phyloP scores from a whole-genome alignment of 1,139 yeast genomes.

The Kodamaea ohmeri region DNA sequence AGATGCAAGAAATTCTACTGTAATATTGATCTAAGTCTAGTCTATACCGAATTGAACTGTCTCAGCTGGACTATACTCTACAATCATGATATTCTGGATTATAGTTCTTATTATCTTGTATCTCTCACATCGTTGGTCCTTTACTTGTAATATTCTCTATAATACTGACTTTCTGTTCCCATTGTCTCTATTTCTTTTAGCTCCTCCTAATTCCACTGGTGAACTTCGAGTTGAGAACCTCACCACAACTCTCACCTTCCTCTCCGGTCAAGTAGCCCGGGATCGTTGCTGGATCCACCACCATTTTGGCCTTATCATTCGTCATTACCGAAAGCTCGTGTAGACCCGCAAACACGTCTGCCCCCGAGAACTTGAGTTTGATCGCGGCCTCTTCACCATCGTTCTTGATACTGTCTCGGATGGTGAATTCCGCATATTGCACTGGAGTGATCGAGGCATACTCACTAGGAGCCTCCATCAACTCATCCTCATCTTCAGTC shows the following conservation, averaged over 20 bases:
- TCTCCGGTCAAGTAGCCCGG: constrained; percentile 87
- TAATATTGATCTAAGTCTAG: too few relatives aligned
- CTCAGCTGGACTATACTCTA: too few relatives aligned
- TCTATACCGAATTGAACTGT: too few relatives aligned
- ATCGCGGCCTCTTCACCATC: constrained; percentile 26
- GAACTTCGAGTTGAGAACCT: constrained; percentile 44
- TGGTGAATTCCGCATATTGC: constrained; percentile 45
- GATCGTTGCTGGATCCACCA: constrained; percentile 50
- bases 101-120: too few relatives aligned
- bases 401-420: constrained; percentile 30
- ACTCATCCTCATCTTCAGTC: constrained; percentile 22
- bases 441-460: constrained; percentile 55
- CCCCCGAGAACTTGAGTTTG: constrained; percentile 56
- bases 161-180: too few relatives aligned
- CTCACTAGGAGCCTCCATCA: constrained; percentile 27
- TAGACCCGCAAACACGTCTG: constrained; percentile 79
- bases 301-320: constrained; percentile 30
- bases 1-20: too few relatives aligned
- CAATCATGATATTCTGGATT: too few relatives aligned
- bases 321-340: constrained; percentile 60
- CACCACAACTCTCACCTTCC: constrained; percentile 53
- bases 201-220: background rate
- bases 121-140: too few relatives aligned
- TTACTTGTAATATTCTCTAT: background rate
- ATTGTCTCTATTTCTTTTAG: background rate